These are phyloP conservation scores for Tripterygium wilfordii DNA, from an alignment of 177 flowering plant genomes.

Conservation along the genomic window DNA sequence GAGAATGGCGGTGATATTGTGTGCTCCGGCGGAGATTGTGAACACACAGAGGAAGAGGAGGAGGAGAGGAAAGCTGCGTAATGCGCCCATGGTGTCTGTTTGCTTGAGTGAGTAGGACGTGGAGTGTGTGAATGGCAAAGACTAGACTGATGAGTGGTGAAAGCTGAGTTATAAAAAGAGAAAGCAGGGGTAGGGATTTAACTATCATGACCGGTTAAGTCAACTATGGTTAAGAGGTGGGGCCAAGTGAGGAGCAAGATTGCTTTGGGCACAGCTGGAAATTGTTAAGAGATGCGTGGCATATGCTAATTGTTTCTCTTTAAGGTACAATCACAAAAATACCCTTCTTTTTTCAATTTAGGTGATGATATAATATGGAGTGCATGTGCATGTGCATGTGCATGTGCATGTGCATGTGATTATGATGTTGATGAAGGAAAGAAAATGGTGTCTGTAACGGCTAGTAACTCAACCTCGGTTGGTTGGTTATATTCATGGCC, in stretches of 20 bases:
- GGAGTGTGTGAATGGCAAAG: conserved; percentile 3
- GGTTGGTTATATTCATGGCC: too few species aligned
- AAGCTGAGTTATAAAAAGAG: background rate
- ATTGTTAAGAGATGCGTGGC: background rate
- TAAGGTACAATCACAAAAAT: too few species aligned
- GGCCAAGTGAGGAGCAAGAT: background rate
- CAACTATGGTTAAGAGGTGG: conserved; percentile 7
- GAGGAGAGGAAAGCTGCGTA: conserved; percentile 8
- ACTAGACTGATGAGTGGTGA: background rate
- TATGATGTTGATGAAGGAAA: too few species aligned
- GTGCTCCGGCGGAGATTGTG: conserved; percentile 29
- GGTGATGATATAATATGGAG: too few species aligned
- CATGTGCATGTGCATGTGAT: too few species aligned
- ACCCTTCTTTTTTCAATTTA: too few species aligned
- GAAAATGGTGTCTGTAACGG: too few species aligned
- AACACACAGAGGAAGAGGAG: conserved; percentile 8
- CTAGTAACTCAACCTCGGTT: too few species aligned
- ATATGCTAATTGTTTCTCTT: background rate
- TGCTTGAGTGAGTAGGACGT: background rate
- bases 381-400: too few species aligned
- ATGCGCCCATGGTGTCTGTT: conserved; percentile 13
- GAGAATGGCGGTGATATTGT: conserved; percentile 81
- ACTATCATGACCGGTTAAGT: too few species aligned
- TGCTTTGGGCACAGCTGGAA: conserved; percentile 17
- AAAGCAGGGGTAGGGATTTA: background rate